Conservation (phyloP, 768 basidiomycete genomes). For the Exidia glandulosa region DNA sequence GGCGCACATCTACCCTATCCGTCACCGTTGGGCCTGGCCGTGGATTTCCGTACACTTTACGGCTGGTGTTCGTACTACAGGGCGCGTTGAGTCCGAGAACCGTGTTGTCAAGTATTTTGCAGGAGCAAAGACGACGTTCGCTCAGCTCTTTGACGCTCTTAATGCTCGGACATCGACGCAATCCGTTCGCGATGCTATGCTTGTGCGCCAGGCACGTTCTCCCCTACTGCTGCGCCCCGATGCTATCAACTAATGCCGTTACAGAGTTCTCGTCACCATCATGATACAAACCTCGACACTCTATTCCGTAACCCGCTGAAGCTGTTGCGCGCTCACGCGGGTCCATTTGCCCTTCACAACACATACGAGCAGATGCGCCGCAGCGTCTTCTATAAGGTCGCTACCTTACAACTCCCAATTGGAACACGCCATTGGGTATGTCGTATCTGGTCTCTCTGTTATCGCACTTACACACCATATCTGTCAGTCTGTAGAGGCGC, state of each 20-base stretch:
- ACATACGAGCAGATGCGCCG: constrained; percentile 21
- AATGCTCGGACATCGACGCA: constrained; percentile 16
- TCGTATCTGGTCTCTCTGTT: neutral
- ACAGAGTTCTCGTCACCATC: constrained; percentile 17
- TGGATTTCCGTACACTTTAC: constrained; percentile 21
- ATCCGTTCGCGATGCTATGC: constrained; percentile 9
- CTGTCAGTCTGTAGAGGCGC: neutral
- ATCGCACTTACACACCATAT: neutral
- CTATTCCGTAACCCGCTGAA: constrained; percentile 17
- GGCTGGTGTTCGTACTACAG: constrained; percentile 23
- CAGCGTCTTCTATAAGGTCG: constrained; percentile 18
- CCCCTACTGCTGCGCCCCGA: no score
- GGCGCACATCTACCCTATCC: constrained; percentile 16
- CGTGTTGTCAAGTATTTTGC: constrained; percentile 16
- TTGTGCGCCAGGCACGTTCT: constrained; percentile 2
- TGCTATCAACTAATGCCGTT: neutral
- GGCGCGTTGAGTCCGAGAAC: constrained; percentile 22
- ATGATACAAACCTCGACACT: constrained; percentile 16
- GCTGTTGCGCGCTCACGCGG: constrained; percentile 15
- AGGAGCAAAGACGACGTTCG: constrained; percentile 14
- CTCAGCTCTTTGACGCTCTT: constrained; percentile 15
- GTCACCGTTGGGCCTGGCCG: constrained; percentile 25
- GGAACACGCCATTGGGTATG: constrained; percentile 20
- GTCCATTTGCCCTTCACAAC: constrained; percentile 21
- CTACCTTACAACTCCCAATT: constrained; percentile 14